Percentiles rank a stretch among this genome's conserved stretches.
Conservation (phyloP, 345 rosid species). For the Lepidium africanum region DNA sequence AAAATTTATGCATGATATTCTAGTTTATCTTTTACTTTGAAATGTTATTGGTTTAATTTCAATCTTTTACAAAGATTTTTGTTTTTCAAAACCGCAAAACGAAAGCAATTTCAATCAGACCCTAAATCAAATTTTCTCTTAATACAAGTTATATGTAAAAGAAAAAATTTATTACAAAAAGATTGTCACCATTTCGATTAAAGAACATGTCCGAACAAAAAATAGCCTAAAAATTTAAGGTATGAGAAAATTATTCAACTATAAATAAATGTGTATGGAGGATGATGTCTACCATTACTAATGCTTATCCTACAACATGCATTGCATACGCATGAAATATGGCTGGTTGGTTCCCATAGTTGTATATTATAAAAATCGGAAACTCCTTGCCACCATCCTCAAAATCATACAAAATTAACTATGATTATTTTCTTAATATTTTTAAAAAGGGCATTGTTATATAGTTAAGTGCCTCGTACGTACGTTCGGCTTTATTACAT, state of each 20-base stretch:
- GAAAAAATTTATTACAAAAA: not conserved
- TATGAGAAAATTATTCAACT: not conserved
- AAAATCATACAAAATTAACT: not conserved
- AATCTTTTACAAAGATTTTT: no score
- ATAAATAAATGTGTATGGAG: conserved; percentile 8
- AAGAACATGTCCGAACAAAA: not conserved
- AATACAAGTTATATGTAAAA: not conserved
- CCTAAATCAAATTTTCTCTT: no score
- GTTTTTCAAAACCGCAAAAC: no score
- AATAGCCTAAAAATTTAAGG: not conserved
- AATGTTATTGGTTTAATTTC: no score
- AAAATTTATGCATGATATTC: no score
- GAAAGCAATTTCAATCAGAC: no score
- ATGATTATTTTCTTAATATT: not conserved
- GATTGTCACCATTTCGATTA: not conserved
- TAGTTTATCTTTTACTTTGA: no score
- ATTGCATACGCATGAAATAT: conserved; percentile 21
- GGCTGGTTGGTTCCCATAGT: conserved; percentile 6
- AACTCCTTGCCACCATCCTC: conserved; percentile 1
- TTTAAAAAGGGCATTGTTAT: not conserved
- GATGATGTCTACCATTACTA: conserved; percentile 6
- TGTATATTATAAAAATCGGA: not conserved
- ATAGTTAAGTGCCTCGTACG: conserved; percentile 16
- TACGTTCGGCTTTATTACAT: conserved; percentile 8
- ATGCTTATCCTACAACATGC: conserved; percentile 17